Base-by-base conservation (phyloP, 768 basidiomycete genomes). In the Boletus vinaceobasis region DNA sequence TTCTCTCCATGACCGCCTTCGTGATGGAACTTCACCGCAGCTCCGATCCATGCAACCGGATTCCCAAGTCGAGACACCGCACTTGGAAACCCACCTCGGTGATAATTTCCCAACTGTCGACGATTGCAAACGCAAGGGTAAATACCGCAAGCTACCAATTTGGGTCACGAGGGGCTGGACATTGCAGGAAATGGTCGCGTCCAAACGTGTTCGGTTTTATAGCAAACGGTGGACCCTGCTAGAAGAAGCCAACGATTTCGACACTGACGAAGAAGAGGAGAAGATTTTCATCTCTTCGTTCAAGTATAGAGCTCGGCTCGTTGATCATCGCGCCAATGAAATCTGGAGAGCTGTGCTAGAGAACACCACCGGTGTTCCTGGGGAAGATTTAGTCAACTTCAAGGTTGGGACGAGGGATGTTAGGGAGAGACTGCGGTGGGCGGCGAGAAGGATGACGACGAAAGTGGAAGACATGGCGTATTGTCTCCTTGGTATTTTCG, bases 391-490 rank as follows among this genome's bases (percentile, higher is more conserved):
- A 7, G 19, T 47, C 39, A 19, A 35, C 38, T 63, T 68, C 48
- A 48, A 35, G 36, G 31, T 55, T 1, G 64, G 68, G 10, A 43
- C 51, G 14, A 58, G 27, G 44, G 55, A 64, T 17, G 50, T 68
- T 2, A 50, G 60, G 45, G 32, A 54, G 27, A 62, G 60, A 33
- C 40, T 71, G n/a, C 49, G 31, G 35, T 70, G 70, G 70, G 70
- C 65, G 1, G 61, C 68, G 14, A 55, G 54, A n/a, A 65, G 70
- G 31, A 32, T 42, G 23, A 70, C 70, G 36, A 65, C 62, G 5
- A 61, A 65, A 29, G 53, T 63, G 21, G 70, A 70, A 39, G 70
- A 71, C 36, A 62, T 56, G 57, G 60, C 68, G 10, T 71, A 71
- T 51, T 70, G 63, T 43, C 60, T 71, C 11, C 58, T 71, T 10